A percentile compares a stretch with the other conserved stretches of the same genome.
Conservation (phyloP, 78 protist species). For the Isochrysis galbana region DNA sequence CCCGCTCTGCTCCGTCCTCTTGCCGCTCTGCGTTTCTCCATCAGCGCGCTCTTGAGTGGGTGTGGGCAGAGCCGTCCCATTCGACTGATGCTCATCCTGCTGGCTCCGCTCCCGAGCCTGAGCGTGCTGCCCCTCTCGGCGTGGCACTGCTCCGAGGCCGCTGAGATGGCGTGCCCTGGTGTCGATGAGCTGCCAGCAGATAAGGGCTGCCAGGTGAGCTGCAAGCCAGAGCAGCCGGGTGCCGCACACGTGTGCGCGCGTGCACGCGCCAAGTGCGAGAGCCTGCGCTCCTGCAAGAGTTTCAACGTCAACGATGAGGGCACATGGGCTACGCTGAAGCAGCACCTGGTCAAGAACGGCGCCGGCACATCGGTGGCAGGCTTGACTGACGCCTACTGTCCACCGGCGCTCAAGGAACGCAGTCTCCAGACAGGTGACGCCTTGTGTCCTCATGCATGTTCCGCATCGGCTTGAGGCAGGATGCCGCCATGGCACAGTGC, state of each 20-base stretch:
- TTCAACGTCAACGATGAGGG: background rate
- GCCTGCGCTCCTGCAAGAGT: background rate
- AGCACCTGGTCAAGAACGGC: background rate
- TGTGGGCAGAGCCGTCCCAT: too few relatives aligned
- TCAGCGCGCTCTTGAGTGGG: too few relatives aligned
- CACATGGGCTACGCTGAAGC: conserved; percentile 1
- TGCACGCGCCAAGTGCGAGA: background rate
- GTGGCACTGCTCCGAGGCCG: background rate
- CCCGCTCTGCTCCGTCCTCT: too few relatives aligned
- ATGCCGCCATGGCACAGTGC: too few relatives aligned
- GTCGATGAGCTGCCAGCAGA: background rate
- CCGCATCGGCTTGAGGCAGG: too few relatives aligned
- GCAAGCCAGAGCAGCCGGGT: too few relatives aligned
- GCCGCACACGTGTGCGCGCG: background rate
- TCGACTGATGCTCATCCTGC: too few relatives aligned
- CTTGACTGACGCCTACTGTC: background rate
- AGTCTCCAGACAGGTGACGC: too few relatives aligned
- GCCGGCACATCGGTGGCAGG: background rate
- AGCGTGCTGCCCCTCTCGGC: too few relatives aligned
- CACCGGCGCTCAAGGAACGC: background rate
- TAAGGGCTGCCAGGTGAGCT: background rate
- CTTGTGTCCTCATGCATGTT: too few relatives aligned
- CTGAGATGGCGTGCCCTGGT: background rate
- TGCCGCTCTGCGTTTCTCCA: too few relatives aligned
- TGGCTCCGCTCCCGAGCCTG: too few relatives aligned